These are phyloP conservation scores for Monilinia polystroma DNA, from an alignment of 2,329 filamentous ascomycete species.

Conservation along the genomic window DNA sequence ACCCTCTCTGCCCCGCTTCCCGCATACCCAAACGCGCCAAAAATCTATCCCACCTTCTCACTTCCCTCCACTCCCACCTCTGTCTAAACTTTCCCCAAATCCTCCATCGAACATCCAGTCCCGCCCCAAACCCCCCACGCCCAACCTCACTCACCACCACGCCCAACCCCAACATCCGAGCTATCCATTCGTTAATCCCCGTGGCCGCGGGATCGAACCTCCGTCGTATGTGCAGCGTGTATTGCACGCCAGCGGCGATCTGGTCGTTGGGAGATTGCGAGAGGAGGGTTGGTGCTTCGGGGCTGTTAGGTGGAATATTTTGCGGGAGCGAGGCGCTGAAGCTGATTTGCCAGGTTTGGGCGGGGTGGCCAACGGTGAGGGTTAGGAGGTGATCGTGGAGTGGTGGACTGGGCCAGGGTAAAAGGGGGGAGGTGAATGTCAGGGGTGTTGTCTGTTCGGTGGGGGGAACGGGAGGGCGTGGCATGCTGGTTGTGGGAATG, in stretches of 20 bases:
- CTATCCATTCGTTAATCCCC: neutral
- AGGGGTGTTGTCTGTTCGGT: too few species aligned
- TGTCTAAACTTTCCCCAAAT: neutral
- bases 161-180: neutral
- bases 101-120: neutral
- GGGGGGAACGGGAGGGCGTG: neutral
- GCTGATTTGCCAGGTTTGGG: neutral
- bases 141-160: neutral
- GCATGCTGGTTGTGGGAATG: neutral
- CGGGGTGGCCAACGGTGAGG: neutral
- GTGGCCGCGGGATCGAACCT: neutral
- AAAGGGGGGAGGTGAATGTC: too few species aligned
- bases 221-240: neutral
- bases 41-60: neutral
- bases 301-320: too few species aligned
- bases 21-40: neutral
- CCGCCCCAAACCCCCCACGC: neutral
- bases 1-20: neutral
- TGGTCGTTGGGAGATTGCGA: too few species aligned
- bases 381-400: neutral
- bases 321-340: neutral
- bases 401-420: neutral
- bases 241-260: neutral
- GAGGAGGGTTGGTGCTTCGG: neutral
- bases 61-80: neutral